Base-by-base conservation (phyloP, 192 early-diverging fungal genomes). In the Oehlia diaphana region DNA sequence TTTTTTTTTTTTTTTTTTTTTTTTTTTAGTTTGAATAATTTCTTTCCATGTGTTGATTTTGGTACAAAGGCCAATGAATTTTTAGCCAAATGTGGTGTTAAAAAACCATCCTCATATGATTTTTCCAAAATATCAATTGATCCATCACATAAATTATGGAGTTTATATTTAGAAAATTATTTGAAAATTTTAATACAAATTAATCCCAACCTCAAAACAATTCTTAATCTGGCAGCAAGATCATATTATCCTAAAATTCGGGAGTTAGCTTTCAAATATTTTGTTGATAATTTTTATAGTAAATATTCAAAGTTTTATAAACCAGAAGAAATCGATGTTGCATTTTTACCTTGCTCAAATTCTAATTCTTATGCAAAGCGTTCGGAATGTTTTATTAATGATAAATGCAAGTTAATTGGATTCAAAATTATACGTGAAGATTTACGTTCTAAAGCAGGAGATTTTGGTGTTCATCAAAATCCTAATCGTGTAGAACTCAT, bases 271-370 rank as follows among this genome's bases (percentile, higher is more conserved):
- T 69, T 97, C 8, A 76, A 77, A 0, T 95, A 95, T 82, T 90
- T 97, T 65, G 75, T 94, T 21, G 91, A 94, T n/a, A 85, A 95
- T 63, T 89, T 86, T 76, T 85, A 92, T 70, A 78, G 74, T 0
- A 76, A 83, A 28, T 96, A 95, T 37, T 71, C 23, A 0, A 14
- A 68, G 3, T 65, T 81, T 10, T 96, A 94, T 78, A 79, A 81
- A 35, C 80, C 88, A 3, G 70, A 39, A 4, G 77, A 44, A 2
- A 74, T 94, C 61, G 83, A 82, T 23, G 78, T 78, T 0, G 80
- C 85, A 7, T 96, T 95, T 81, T 74, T 96, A 2, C 93, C 94
- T 0, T 86, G 88, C 33, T 76, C 82, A 0, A 80, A 82, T 8
- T 74, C 79, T 1, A 78, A 82, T 37, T 67, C 74, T 6, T 84